Evolutionary conservation across 1,284 basidiomycete genomes (phyloP).

Genomic region (Heimioporus punctisporus): DNA sequence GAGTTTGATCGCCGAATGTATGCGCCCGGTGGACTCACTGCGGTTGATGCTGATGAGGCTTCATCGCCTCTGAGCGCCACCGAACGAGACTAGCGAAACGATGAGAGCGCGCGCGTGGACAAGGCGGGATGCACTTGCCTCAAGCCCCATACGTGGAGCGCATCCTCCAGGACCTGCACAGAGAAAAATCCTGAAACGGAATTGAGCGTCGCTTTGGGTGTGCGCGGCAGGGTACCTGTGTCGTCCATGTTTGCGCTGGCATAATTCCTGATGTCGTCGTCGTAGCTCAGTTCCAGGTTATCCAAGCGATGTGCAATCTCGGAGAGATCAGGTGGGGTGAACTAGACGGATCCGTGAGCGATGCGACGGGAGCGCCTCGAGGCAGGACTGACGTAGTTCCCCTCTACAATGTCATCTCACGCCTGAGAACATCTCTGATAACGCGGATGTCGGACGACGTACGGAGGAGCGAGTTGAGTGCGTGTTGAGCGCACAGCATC

Average conservation of each 20-base stretch:
- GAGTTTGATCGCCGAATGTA: conserved; percentile 9
- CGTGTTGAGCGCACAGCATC: conserved; percentile 88
- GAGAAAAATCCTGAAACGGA: conserved; percentile 78
- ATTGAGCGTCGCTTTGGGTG: neutral
- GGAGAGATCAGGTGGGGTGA: conserved; percentile 86
- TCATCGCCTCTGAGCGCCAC: conserved; percentile 88
- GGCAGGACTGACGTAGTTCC: conserved; percentile 58
- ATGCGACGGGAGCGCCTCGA: neutral
- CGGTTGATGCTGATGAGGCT: conserved; percentile 72
- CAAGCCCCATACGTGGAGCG: conserved; percentile 83
- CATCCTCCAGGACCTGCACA: conserved; percentile 79
- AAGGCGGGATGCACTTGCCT: conserved; percentile 46
- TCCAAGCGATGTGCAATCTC: conserved; percentile 76
- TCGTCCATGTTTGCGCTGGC: conserved; percentile 88
- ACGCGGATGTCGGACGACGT: conserved; percentile 8
- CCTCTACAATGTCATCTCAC: conserved; percentile 47
- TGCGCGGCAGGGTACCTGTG: conserved; percentile 49
- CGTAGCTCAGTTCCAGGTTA: conserved; percentile 59
- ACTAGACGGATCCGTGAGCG: conserved; percentile 47
- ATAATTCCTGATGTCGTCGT: conserved; percentile 44
- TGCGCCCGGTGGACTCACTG: conserved; percentile 54
- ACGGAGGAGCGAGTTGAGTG: conserved; percentile 82
- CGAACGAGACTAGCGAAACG: conserved; percentile 56
- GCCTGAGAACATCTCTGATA: conserved; percentile 7
- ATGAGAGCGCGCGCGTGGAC: conserved; percentile 9